phyloP scores from a whole-genome alignment of 106 monocot genomes.

The Dioscorea alata region DNA sequence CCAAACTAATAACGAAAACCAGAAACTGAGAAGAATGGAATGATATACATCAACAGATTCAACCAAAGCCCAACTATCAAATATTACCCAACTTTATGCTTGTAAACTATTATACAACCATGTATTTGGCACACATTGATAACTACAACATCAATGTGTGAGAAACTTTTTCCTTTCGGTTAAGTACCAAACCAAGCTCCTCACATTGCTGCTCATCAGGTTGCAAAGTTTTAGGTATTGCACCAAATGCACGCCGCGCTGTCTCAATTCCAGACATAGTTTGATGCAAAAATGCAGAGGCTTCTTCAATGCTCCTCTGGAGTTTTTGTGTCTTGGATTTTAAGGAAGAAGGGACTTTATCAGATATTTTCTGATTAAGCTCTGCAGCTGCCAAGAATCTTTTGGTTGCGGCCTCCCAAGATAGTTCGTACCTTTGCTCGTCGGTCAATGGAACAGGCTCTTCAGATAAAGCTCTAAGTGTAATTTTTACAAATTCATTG shows the following conservation, averaged over 20 bases:
- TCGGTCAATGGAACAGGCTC: constrained; percentile 54
- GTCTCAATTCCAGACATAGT: constrained; percentile 51
- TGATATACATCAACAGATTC: too few relatives aligned
- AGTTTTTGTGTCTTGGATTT: constrained; percentile 13
- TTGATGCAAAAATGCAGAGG: constrained; percentile 41
- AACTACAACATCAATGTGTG: constrained; percentile 5
- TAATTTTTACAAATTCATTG: constrained; percentile 43
- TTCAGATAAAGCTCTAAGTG: constrained; percentile 45
- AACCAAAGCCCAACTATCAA: too few relatives aligned
- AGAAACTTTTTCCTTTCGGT: constrained; percentile 5
- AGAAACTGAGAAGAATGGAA: too few relatives aligned
- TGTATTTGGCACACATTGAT: too few relatives aligned
- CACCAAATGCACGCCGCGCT: constrained; percentile 59
- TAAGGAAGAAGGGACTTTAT: not conserved
- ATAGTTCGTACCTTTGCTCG: constrained; percentile 37
- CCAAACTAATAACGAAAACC: too few relatives aligned
- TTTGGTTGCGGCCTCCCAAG: constrained; percentile 79
- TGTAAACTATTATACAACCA: too few relatives aligned
- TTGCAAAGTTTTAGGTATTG: constrained; percentile 59
- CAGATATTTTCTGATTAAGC: constrained; percentile 3
- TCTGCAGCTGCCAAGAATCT: constrained; percentile 54
- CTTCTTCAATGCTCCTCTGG: constrained; percentile 40
- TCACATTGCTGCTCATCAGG: constrained; percentile 60
- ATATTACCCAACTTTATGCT: too few relatives aligned
- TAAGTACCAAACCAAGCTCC: constrained; percentile 43